Conservation (phyloP, 2,329 filamentous ascomycete genomes). For the Neofusicoccum cordaticola region DNA sequence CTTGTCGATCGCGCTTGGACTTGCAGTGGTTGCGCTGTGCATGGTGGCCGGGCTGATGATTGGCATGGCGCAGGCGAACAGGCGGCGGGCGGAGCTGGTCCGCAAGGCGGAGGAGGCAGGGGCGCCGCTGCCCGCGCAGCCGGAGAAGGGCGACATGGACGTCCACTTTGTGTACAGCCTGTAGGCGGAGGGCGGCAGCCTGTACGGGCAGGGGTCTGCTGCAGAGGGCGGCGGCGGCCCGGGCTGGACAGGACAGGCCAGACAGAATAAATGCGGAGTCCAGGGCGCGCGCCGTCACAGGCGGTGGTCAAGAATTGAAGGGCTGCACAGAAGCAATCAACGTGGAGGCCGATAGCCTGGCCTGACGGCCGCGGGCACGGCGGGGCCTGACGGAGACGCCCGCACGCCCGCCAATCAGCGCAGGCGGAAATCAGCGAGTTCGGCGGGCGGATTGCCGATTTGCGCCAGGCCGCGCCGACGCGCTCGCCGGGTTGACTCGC, state of each 20-base stretch:
- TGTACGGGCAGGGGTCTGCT: background rate
- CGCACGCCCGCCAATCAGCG: background rate
- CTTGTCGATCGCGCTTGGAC: constrained; percentile 15
- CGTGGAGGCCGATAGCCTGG: background rate
- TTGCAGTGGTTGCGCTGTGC: constrained; percentile 15
- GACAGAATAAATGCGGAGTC: background rate
- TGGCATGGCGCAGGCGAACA: constrained; percentile 12
- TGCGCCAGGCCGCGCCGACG: background rate
- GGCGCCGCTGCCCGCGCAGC: background rate
- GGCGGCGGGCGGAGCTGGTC: constrained; percentile 9
- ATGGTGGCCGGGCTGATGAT: constrained; percentile 14
- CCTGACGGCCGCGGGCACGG: background rate
- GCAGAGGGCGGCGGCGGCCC: background rate
- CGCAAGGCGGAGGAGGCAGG: constrained; percentile 13
- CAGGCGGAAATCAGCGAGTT: background rate
- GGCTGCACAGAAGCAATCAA: background rate
- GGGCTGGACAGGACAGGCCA: background rate
- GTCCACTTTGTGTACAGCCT: constrained; percentile 14
- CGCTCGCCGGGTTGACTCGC: background rate
- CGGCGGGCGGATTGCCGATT: background rate
- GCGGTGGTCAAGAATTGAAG: no score
- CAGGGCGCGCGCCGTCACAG: no score
- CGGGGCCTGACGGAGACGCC: background rate
- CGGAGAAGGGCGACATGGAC: constrained; percentile 17
- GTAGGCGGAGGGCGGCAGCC: background rate